Evolutionary conservation across 129 eudicot genomes (phyloP), one percentile per base, ranked within the genome.

Genomic region (Helichrysum umbraculigerum): DNA sequence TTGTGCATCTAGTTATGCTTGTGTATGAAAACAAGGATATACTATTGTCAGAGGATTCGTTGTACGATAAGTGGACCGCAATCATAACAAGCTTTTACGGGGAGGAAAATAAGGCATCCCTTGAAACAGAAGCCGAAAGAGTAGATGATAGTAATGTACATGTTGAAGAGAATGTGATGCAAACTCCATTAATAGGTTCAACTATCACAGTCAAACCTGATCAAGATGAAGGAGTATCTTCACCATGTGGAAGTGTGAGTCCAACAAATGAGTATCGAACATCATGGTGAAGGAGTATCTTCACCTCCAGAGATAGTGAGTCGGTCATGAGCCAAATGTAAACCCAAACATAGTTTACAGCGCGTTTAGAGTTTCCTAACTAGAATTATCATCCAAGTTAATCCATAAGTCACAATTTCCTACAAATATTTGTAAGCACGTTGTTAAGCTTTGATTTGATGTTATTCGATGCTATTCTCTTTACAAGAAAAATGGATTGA

Each of bases 1-100:
- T 68, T 16, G 68, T 56, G 5, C 68, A 22, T 17, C 1, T 41
- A 0, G 1, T 57, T 39, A 68, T 7, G 32, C 69, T 77, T 37
- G 57, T 68, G 50, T 11, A 68, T 6, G 75, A 77, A 25, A 68
- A 77, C 69, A 68, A 58, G 67, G 81, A 68, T 10, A 57, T 77
- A 57, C 39, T 77, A 28, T 39, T 5, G 50, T 77, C 81, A 37
- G 42, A 77, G 4, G 44, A 28, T 39, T 68, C 81, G 20, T 7
- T 4, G 57, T 7, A 4, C 69, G 20, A 77, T 14, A 77, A 77
- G 75, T 9, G 68, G 32, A 42, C 7, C 1, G 3, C 60, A 37
- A 59, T 77, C 32, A n/a, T 34, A 25, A n/a, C 7, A 57, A 77
- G 20, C 58, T 77, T 77, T 70, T 51, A 35, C 60, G 68, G 61